Base-by-base conservation (phyloP, 2,329 filamentous ascomycete species). In the Penicillium sp. region DNA sequence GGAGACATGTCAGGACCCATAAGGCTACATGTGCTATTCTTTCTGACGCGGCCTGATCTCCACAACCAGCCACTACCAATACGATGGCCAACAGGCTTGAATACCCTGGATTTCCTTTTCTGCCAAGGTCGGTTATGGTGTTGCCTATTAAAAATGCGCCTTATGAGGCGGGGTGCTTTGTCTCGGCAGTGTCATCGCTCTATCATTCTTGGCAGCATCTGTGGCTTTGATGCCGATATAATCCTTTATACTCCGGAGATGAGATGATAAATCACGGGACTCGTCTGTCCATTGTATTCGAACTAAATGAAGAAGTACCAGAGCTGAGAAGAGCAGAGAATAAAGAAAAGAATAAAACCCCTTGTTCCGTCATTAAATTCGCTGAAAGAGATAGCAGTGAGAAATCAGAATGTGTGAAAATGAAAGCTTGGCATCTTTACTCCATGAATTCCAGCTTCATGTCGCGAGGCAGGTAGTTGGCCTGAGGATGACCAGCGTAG, bases 361-460 rank as follows among this genome's bases (percentile, higher is more conserved):
- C 13, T 11, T 51, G 32, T 42, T 52, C 55, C 52, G 49, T 57
- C 46, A 42, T 38, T 36, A 42, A 47, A 53, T 48, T 48, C 47
- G 48, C 57, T 53, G 34, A 31, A 48, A 45, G 24, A 55, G 45
- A 53, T 31, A 47, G 18, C 38, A 21, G 13, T 29, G 24, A 39
- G 21, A 48, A 27, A 21, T 21, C 13, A 22, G 24, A 24, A 40
- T 34, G 43, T 24, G n/a, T 14, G 16, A 3, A 34, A 1, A 5
- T 3, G 21, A 2, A 36, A 11, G 13, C 10, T n/a, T 31, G 8
- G 13, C 18, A 42, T 34, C n/a, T 11, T 52, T 47, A 56, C 38
- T 60, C 52, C 53, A 57, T 55, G 46, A 53, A 60, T 36, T 62
- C 58, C 55, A 63, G 49, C 11, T 64, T 55, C 56, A 61, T 51